phyloP scores from a whole-genome alignment of 257 asterid species.

The Cinchona pubescens region DNA sequence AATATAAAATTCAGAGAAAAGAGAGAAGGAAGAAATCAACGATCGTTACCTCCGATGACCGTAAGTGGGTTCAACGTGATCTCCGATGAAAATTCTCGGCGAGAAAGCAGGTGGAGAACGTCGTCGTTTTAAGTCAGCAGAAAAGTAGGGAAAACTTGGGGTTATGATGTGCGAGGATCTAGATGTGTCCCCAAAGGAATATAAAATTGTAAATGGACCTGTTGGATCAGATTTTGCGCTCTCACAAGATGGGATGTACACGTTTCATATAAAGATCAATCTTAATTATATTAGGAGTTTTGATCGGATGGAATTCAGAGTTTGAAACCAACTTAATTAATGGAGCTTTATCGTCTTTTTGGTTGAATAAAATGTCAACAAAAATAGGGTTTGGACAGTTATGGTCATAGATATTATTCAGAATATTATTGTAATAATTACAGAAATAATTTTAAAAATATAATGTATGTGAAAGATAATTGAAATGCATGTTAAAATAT shows the following conservation, averaged over 20 bases:
- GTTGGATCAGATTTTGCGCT: constrained; percentile 3
- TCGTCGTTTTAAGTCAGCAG: constrained; percentile 9
- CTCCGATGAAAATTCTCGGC: constrained; percentile 28
- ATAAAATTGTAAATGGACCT: constrained; percentile 8
- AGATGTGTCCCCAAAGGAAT: too few species aligned
- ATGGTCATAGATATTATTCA: too few species aligned
- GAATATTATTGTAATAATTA: too few species aligned
- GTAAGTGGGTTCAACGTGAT: background rate
- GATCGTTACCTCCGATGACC: constrained; percentile 3
- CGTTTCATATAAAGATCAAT: constrained; percentile 4
- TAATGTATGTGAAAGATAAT: too few species aligned
- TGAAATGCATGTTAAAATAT: too few species aligned
- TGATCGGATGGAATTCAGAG: constrained; percentile 14
- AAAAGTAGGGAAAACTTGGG: background rate
- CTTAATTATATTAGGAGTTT: background rate
- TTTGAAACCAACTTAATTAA: too few species aligned
- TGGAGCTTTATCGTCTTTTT: too few species aligned
- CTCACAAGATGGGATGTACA: background rate
- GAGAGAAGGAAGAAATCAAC: background rate
- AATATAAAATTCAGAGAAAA: background rate
- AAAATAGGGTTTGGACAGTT: too few species aligned
- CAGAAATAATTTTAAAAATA: too few species aligned
- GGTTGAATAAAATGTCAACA: too few species aligned
- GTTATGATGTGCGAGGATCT: too few species aligned
- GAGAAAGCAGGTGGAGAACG: constrained; percentile 9